Base-by-base conservation (phyloP, 257 asterid genomes). In the Fraxinus anomala region DNA sequence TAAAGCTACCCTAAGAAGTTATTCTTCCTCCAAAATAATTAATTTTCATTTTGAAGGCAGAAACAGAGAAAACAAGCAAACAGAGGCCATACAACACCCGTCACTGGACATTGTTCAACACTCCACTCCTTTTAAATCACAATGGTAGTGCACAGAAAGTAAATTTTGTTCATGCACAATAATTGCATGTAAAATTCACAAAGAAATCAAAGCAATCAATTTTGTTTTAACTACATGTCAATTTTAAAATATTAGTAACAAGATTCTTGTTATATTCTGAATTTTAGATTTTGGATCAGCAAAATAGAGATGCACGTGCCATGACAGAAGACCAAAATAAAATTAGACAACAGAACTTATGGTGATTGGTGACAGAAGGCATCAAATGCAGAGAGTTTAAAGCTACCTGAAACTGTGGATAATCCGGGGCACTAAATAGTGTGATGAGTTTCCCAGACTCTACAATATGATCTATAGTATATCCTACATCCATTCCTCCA, bases 361-460 rank as follows among this genome's bases (percentile, higher is more conserved):
- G 78, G 67, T 26, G 36, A 71, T 6, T 72, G 34, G 75, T 23
- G 75, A 67, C 47, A 69, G 21, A 73, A 73, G 47, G 74, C 21
- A 56, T 13, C 73, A 65, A 76, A 77, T 28, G 70, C 70, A 74
- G 39, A 42, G 74, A 67, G 54, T 42, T 80, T 66, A 76, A 87
- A 68, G 68, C 44, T 80, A 95, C 99, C 97, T 92, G 99, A 82
- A 96, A 96, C 74, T 96, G 99, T 70, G 98, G 99, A 85, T 96
- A 93, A 84, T 96, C 98, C 68, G 99, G 99, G 73, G 98, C 99
- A 80, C 99, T 96, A 88, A 96, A 96, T 77, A 96, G 73, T 31
- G 99, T 96, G 77, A 96, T 86, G 80, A 93, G 92, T 83, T 88
- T 93, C 77, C 99, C 98, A 0, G 97, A 96, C 30, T 89, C 90